Evolutionary conservation across 108 stramenopile species (phyloP).

Genomic region (Tribonema minus): DNA sequence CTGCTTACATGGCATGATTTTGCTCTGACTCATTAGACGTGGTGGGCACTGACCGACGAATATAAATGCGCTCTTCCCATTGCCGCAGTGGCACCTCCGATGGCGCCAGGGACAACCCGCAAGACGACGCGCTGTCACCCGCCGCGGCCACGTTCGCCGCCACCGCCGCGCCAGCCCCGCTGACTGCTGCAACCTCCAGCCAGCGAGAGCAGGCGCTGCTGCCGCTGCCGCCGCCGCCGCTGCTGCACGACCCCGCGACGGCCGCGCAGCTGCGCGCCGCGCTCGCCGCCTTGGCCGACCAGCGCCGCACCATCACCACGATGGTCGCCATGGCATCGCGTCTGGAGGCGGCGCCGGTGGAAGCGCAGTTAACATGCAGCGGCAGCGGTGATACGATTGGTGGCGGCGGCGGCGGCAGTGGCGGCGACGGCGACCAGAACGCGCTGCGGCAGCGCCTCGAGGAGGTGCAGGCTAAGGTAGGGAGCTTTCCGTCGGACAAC

Average conservation of each 20-base stretch:
- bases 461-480: not conserved
- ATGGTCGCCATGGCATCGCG: not conserved
- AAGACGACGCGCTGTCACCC: too few relatives aligned
- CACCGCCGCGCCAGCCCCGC: too few relatives aligned
- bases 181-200: not conserved
- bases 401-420: not conserved
- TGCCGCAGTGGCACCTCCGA: too few relatives aligned
- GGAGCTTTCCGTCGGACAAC: not conserved
- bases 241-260: not conserved
- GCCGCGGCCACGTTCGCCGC: too few relatives aligned
- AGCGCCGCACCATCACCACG: not conserved
- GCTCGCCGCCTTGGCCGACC: not conserved
- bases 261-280: not conserved
- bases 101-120: too few relatives aligned
- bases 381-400: too few relatives aligned
- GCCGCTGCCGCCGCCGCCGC: too few relatives aligned
- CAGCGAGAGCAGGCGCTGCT: not conserved
- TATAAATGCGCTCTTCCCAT: too few relatives aligned
- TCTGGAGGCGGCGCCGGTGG: not conserved
- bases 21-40: too few relatives aligned
- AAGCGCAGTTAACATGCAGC: not conserved
- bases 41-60: too few relatives aligned
- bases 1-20: too few relatives aligned
- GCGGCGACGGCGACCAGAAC: not conserved
- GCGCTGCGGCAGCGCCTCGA: not conserved